These are phyloP conservation scores for Hamamelis virginiana DNA, from an alignment of 164 flowering plant genomes.

Conservation along the genomic window DNA sequence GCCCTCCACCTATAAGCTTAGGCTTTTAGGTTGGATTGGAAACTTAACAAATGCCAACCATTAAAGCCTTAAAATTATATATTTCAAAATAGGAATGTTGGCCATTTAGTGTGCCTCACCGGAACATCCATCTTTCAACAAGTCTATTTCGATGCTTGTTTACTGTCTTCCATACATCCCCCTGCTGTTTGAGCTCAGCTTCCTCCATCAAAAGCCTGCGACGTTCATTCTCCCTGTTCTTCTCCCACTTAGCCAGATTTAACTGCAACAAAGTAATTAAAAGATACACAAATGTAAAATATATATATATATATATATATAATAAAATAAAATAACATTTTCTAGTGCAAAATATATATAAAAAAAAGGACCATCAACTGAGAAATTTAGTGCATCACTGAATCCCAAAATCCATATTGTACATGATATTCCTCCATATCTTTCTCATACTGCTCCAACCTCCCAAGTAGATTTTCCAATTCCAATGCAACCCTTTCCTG, in stretches of 20 bases:
- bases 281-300: neutral
- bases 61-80: neutral
- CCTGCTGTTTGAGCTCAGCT: conserved; percentile 69
- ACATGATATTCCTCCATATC: conserved; percentile 94
- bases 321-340: no score
- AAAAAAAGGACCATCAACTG: no score
- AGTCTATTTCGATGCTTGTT: conserved; percentile 44
- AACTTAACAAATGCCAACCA: neutral
- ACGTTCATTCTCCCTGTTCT: conserved; percentile 60
- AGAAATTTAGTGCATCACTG: neutral
- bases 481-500: conserved; percentile 82
- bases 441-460: conserved; percentile 78
- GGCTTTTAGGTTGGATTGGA: no score
- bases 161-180: conserved; percentile 40
- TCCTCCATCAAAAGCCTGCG: conserved; percentile 75
- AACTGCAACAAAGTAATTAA: conserved; percentile 31
- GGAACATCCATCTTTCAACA: conserved; percentile 45
- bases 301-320: no score
- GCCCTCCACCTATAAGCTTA: no score
- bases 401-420: conserved; percentile 3
- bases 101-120: conserved; percentile 39
- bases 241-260: conserved; percentile 70
- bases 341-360: no score
- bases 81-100: neutral
- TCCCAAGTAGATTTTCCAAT: conserved; percentile 65